Conservation (phyloP, 2,329 filamentous ascomycete species). For the Cladophialophora psammophila region DNA sequence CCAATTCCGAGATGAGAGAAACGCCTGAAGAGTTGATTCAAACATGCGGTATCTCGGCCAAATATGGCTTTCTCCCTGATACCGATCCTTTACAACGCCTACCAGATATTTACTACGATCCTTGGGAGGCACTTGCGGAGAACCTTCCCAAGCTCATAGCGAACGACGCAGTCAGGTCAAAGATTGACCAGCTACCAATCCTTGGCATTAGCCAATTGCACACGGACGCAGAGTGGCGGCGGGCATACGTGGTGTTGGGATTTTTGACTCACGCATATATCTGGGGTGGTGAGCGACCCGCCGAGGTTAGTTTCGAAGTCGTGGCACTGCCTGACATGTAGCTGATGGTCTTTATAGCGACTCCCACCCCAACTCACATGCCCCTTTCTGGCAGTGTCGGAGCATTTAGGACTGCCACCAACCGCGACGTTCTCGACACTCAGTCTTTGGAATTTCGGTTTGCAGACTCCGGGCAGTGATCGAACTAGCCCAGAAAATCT, state of each 20-base stretch:
- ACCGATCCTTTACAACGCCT: constrained; percentile 76
- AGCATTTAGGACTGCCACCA: constrained; percentile 49
- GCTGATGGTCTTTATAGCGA: constrained; percentile 39
- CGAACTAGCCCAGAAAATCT: constrained; percentile 50
- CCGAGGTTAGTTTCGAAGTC: constrained; percentile 62
- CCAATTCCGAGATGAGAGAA: constrained; percentile 21
- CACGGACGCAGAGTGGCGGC: constrained; percentile 84
- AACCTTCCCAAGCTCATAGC: constrained; percentile 82
- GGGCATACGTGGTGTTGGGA: constrained; percentile 76
- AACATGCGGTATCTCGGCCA: constrained; percentile 17
- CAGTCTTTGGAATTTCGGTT: constrained; percentile 51
- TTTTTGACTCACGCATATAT: constrained; percentile 83
- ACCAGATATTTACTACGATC: constrained; percentile 83
- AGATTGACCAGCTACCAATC: constrained; percentile 78
- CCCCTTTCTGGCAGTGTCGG: constrained; percentile 49
- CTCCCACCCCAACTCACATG: constrained; percentile 48
- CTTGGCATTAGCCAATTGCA: constrained; percentile 78
- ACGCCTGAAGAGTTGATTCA: constrained; percentile 16
- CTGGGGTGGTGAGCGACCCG: constrained; percentile 77
- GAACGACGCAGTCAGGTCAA: constrained; percentile 74
- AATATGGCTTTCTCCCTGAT: constrained; percentile 82
- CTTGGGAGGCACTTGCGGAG: constrained; percentile 81
- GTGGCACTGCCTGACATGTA: neutral
- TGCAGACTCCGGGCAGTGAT: constrained; percentile 39
- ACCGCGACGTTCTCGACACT: constrained; percentile 54